These are phyloP conservation scores for Cadophora sp. DNA, from an alignment of 2,329 filamentous ascomycete genomes.

Conservation along the genomic window DNA sequence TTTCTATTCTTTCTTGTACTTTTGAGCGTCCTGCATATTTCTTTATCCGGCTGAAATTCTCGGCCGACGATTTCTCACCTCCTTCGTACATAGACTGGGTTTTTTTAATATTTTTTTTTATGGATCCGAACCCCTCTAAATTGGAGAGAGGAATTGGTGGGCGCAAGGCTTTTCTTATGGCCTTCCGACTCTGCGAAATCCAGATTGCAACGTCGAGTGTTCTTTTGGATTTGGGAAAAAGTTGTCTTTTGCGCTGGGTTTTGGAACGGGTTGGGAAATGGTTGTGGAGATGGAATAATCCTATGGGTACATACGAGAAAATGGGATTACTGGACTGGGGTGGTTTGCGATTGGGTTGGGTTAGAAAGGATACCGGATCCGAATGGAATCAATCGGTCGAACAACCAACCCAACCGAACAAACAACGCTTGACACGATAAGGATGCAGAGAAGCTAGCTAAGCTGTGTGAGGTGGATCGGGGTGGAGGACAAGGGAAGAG, in stretches of 20 bases:
- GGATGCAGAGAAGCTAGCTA: background rate
- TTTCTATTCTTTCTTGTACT: constrained; percentile 33
- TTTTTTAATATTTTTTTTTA: constrained; percentile 25
- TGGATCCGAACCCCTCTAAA: background rate
- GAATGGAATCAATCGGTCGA: background rate
- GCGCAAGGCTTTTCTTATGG: constrained; percentile 9
- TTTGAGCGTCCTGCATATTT: constrained; percentile 43
- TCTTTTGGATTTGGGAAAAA: constrained; percentile 23
- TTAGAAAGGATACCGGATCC: constrained; percentile 7
- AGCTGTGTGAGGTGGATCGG: background rate
- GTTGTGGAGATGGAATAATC: background rate
- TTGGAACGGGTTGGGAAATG: background rate
- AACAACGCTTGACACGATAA: constrained; percentile 11
- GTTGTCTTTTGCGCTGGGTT: constrained; percentile 6
- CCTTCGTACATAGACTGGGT: constrained; percentile 34
- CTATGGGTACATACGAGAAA: constrained; percentile 22
- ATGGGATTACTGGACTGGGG: constrained; percentile 13
- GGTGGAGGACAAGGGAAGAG: background rate
- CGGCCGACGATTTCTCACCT: constrained; percentile 23
- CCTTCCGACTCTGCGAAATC: constrained; percentile 13
- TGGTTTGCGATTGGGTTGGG: background rate
- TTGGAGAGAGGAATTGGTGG: constrained; percentile 15
- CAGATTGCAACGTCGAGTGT: constrained; percentile 16
- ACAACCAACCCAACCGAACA: background rate
- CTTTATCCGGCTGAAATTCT: constrained; percentile 24